A percentile compares a stretch with the other conserved stretches of the same genome.
phyloP scores from a whole-genome alignment of 306 rosid genomes.

The Vachellia collinsii region DNA sequence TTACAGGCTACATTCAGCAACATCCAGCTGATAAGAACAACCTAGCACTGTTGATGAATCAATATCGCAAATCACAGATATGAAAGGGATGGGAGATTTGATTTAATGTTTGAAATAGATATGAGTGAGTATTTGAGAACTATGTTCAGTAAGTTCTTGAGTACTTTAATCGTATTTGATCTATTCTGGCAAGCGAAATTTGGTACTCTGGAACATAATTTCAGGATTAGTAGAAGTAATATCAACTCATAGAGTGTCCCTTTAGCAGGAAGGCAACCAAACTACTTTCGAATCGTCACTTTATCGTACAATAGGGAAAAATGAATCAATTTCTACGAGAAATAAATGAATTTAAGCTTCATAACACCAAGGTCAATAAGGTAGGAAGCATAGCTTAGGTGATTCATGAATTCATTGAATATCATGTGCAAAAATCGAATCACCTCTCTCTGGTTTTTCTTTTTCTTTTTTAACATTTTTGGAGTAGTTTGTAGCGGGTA shows the following conservation, averaged over 20 bases:
- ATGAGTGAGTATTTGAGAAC: neutral
- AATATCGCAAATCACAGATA: neutral
- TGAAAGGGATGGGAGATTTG: neutral
- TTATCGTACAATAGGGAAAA: conserved; percentile 2
- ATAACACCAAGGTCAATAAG: neutral
- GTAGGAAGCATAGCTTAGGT: neutral
- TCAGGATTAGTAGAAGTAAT: conserved; percentile 5
- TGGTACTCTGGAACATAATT: neutral
- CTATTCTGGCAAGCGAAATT: conserved; percentile 1
- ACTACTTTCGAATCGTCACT: conserved; percentile 4
- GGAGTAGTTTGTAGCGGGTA: too few species aligned
- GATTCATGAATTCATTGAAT: conserved; percentile 25
- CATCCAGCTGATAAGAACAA: neutral
- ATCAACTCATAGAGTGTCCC: neutral
- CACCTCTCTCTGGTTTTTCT: too few species aligned
- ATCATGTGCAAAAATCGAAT: neutral
- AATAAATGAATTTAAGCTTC: neutral
- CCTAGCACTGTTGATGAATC: neutral
- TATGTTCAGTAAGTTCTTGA: neutral
- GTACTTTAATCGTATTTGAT: neutral
- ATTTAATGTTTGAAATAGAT: neutral
- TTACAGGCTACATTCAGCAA: neutral
- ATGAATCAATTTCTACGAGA: neutral
- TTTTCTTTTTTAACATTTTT: too few species aligned
- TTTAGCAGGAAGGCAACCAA: conserved; percentile 16